phyloP scores from a whole-genome alignment of 73 alveolate genomes.

The Blepharisma japonicum region DNA sequence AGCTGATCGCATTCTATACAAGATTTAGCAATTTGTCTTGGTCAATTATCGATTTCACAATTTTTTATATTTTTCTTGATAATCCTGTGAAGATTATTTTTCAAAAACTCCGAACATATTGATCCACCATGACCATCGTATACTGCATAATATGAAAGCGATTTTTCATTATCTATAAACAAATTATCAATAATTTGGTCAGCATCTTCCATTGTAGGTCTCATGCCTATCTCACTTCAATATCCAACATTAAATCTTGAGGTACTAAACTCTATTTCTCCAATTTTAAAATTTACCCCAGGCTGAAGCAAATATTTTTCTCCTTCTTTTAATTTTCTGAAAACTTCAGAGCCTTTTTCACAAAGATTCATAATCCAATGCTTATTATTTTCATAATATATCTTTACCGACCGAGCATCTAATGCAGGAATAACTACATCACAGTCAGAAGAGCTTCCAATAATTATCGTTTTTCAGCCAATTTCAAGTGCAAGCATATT shows the following conservation, averaged over 20 bases:
- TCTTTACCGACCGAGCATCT: too few relatives aligned
- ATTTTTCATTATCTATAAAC: background rate
- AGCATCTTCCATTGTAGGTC: slow-evolving; percentile 10
- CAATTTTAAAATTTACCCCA: background rate
- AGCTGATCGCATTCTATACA: background rate
- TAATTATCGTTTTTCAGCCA: too few relatives aligned
- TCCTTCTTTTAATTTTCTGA: too few relatives aligned
- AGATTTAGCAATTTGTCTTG: background rate
- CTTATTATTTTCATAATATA: too few relatives aligned
- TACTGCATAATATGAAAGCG: slow-evolving; percentile 3
- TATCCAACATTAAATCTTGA: background rate
- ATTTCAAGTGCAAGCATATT: too few relatives aligned
- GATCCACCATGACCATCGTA: slow-evolving; percentile 81
- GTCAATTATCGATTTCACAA: background rate
- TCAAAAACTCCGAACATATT: slow-evolving; percentile 73
- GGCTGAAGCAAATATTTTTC: background rate
- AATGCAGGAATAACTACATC: too few relatives aligned
- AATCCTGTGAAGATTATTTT: slow-evolving; percentile 71
- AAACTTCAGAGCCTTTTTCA: too few relatives aligned
- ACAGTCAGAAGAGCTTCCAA: too few relatives aligned
- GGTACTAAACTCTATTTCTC: background rate
- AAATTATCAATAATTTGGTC: background rate
- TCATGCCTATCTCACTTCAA: background rate
- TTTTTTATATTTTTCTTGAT: slow-evolving; percentile 18
- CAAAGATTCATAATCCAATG: too few relatives aligned